These are phyloP conservation scores for Blakeslea trispora DNA, from an alignment of 371 early-diverging fungal species.

Conservation along the genomic window DNA sequence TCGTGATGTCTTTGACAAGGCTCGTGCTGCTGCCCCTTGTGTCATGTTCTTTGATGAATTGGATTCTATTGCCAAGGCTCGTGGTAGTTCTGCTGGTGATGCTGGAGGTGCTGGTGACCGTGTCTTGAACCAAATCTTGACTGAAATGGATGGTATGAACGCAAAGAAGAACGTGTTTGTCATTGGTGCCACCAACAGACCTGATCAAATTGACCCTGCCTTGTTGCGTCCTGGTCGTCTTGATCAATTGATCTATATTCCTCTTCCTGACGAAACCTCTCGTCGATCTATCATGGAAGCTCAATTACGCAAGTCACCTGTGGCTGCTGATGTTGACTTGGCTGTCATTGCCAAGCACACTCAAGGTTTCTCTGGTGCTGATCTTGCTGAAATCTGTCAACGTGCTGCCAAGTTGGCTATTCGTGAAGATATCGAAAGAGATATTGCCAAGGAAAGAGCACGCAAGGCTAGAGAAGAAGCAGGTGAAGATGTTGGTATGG, in stretches of 20 bases:
- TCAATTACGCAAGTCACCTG: constrained; percentile 96
- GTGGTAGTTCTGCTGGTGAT: constrained; percentile 86
- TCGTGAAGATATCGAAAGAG: constrained; percentile 96
- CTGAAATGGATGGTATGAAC: constrained; percentile 99
- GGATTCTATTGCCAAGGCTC: constrained; percentile 99
- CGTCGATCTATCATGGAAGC: constrained; percentile 92
- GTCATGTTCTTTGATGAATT: constrained; percentile 99
- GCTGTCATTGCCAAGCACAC: constrained; percentile 87
- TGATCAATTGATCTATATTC: constrained; percentile 99
- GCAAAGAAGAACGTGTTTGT: constrained; percentile 98
- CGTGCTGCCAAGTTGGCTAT: constrained; percentile 99
- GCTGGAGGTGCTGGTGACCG: constrained; percentile 98
- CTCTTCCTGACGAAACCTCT: constrained; percentile 95
- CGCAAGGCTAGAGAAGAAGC: constrained; percentile 69
- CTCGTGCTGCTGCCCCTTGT: constrained; percentile 99
- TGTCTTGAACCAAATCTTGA: constrained; percentile 99
- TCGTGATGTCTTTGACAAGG: constrained; percentile 99
- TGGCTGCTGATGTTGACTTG: constrained; percentile 88
- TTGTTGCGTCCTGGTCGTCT: constrained; percentile 95
- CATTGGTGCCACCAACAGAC: constrained; percentile 98
- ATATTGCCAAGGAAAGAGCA: constrained; percentile 76
- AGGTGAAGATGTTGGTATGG: constrained; percentile 74
- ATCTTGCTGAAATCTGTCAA: constrained; percentile 99
- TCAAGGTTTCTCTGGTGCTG: constrained; percentile 99
- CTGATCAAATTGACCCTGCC: constrained; percentile 39